Percentiles rank a stretch among this genome's conserved stretches.
Conservation (phyloP, 2,329 filamentous ascomycete genomes). For the Beauveria sp. region DNA sequence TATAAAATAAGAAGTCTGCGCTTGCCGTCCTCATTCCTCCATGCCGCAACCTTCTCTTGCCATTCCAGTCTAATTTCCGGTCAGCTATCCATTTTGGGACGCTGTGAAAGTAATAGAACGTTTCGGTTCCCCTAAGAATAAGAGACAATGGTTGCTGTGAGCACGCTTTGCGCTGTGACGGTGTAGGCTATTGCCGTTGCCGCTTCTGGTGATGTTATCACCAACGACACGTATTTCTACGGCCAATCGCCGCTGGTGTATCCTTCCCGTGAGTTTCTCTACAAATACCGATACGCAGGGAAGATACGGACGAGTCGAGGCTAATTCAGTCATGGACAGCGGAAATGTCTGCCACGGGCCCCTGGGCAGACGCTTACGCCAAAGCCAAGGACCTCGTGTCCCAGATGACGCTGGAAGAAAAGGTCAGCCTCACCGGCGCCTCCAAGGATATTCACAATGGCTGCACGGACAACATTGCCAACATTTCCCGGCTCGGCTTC, state of each 20-base stretch:
- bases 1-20: too few relatives aligned
- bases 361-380: constrained; percentile 59
- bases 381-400: constrained; percentile 64
- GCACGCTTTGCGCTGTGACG: background rate
- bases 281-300: too few relatives aligned
- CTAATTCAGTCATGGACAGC: constrained; percentile 23
- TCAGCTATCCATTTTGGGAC: too few relatives aligned
- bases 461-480: constrained; percentile 38
- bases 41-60: too few relatives aligned
- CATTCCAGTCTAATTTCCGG: too few relatives aligned
- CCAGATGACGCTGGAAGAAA: constrained; percentile 68
- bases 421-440: constrained; percentile 70
- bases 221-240: constrained; percentile 37
- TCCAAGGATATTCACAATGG: constrained; percentile 40
- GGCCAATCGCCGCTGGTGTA: constrained; percentile 43
- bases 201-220: constrained; percentile 22
- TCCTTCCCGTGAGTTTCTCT: constrained; percentile 37
- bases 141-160: constrained; percentile 3
- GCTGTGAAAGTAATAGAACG: too few relatives aligned
- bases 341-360: constrained; percentile 50
- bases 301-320: background rate
- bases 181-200: constrained; percentile 7
- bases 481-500: constrained; percentile 32
- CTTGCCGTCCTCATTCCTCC: too few relatives aligned
- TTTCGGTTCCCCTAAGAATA: too few relatives aligned